These are phyloP conservation scores for Phytophthora brassicae DNA, from an alignment of 352 stramenopile genomes.

Conservation along the genomic window DNA sequence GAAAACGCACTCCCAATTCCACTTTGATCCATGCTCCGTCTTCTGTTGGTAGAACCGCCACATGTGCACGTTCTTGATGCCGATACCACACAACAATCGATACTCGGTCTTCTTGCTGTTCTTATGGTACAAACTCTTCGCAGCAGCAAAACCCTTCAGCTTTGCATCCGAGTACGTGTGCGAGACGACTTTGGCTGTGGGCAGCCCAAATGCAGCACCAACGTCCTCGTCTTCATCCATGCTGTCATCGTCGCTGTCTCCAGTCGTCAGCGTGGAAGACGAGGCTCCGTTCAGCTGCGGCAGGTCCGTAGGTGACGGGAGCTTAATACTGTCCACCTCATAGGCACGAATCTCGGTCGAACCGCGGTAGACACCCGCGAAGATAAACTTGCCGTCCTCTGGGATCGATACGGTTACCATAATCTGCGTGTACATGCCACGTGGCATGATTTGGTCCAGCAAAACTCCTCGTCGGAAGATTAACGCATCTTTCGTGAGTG, in stretches of 20 bases:
- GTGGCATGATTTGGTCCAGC: conserved; percentile 78
- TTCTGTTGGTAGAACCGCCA: conserved; percentile 77
- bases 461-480: conserved; percentile 72
- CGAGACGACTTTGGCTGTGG: conserved; percentile 50
- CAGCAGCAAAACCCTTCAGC: conserved; percentile 81
- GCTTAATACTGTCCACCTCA: conserved; percentile 77
- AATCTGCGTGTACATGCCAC: conserved; percentile 83
- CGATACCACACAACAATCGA: conserved; percentile 76
- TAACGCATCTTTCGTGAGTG: conserved; percentile 59
- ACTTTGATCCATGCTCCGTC: conserved; percentile 23
- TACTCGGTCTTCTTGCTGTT: conserved; percentile 62
- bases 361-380: conserved; percentile 81
- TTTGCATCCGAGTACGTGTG: conserved; percentile 85
- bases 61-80: conserved; percentile 88
- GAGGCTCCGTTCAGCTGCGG: conserved; percentile 3
- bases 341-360: conserved; percentile 87
- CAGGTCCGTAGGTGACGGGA: conserved; percentile 39
- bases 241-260: conserved; percentile 33
- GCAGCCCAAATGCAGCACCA: conserved; percentile 34
- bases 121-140: conserved; percentile 58
- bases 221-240: conserved; percentile 36
- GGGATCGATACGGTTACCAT: conserved; percentile 78
- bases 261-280: conserved; percentile 9
- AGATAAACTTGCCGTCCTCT: conserved; percentile 83
- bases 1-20: conserved; percentile 85